Base-by-base conservation (phyloP, 805 yeast genomes). In the Wickerhamomyces alni region DNA sequence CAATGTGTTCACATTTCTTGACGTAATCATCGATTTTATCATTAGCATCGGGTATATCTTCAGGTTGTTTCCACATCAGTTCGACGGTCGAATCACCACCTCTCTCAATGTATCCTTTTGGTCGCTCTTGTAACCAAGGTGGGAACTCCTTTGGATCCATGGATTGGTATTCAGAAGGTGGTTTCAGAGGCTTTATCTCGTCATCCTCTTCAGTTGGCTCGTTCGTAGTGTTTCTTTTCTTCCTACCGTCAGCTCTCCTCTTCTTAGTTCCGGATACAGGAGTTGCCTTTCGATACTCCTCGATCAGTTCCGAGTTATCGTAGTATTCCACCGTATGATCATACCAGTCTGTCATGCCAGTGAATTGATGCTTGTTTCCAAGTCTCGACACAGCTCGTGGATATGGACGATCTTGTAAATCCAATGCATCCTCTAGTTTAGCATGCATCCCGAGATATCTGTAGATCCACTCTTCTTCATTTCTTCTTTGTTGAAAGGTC, bases 81-180 rank as follows among this genome's bases (percentile, higher is more conserved):
- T 79, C 73, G 17, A 70, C 66, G 0, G 87, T 78, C 17, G 72
- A 77, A 51, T 80, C 84, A 4, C 75, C 78, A 2, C 97, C 97
- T 51, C 98, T 70, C 52, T 87, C 95, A 7, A 85, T 64, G 57
- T 86, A 87, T 0, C 95, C 95, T 37, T 70, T 67, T 0, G 95
- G 95, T 43, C 81, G 65, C 3, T 81, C 83, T 54, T 82, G 89
- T 24, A 86, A 62, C 95, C 95, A 87, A 0, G 70, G 72, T 0
- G 89, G 89, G 40, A 67, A 75, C 0, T 77, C 77, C 35, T 62
- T 63, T 0, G 70, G 68, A 16, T 63, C 58, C 0, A 52, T 39
- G 37, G 67, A 64, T 43, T 62, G 51, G 50, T 36, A 77, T 42
- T 75, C 72, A 8, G 62, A 55, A 0, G 86, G 85, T 1, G 78